Conservation (phyloP, 164 flowering plant species). For the Taxillus chinensis region DNA sequence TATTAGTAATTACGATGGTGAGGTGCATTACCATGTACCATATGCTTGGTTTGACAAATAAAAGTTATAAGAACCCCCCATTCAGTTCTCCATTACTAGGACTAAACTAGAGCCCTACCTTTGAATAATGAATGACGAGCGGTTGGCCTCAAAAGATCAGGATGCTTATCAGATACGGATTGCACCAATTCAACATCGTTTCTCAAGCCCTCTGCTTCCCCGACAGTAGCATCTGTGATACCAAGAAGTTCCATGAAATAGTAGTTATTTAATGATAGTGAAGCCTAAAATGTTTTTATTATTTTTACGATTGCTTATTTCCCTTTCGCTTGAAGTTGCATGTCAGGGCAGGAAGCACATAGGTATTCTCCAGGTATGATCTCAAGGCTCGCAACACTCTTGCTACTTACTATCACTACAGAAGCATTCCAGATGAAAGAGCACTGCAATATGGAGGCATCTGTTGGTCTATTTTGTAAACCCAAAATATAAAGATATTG, state of each 20-base stretch:
- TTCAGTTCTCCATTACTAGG: not conserved
- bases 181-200: conserved; percentile 45
- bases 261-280: not conserved
- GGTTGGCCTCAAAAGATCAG: conserved; percentile 61
- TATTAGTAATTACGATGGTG: not conserved
- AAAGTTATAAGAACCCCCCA: not conserved
- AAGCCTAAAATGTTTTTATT: not conserved
- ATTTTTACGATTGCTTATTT: not conserved
- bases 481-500: too few relatives aligned
- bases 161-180: conserved; percentile 50
- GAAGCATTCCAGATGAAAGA: too few relatives aligned
- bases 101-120: conserved; percentile 29
- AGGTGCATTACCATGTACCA: too few relatives aligned
- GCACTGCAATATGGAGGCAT: too few relatives aligned
- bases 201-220: conserved; percentile 31
- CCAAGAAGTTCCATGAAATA: conserved; percentile 18
- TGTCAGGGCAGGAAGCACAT: too few relatives aligned
- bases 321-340: too few relatives aligned
- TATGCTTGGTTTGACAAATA: not conserved
- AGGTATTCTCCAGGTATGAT: too few relatives aligned
- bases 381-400: too few relatives aligned
- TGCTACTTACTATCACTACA: too few relatives aligned
- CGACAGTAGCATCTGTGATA: conserved; percentile 35
- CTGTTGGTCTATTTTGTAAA: too few relatives aligned
- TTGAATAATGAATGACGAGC: conserved; percentile 54